Conservation (phyloP, 2,329 filamentous ascomycete genomes). For the Emmonsiellopsis sp. region DNA sequence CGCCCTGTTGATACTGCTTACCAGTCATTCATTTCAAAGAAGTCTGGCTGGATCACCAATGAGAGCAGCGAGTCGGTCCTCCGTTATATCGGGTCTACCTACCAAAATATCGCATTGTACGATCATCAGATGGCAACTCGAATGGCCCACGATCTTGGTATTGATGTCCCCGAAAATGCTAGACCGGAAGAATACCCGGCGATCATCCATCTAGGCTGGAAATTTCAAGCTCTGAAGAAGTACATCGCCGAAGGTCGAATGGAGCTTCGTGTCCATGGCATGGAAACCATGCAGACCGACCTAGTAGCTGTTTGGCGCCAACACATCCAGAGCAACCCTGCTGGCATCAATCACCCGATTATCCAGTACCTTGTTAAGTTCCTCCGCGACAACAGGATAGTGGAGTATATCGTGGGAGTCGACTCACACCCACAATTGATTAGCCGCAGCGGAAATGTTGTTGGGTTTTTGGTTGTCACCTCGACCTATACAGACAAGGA, state of each 20-base stretch:
- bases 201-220: conserved; percentile 50
- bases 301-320: conserved; percentile 59
- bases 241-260: conserved; percentile 79
- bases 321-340: conserved; percentile 39
- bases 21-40: conserved; percentile 33
- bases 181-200: conserved; percentile 20
- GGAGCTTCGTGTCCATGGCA: conserved; percentile 75
- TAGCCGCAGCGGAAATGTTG: conserved; percentile 67
- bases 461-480: conserved; percentile 79
- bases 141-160: conserved; percentile 28
- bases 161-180: conserved; percentile 23
- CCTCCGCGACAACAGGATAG: conserved; percentile 59
- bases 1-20: conserved; percentile 27
- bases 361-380: conserved; percentile 61
- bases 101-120: conserved; percentile 22
- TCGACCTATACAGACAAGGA: conserved; percentile 61
- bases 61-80: conserved; percentile 33
- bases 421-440: conserved; percentile 91
- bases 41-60: conserved; percentile 32
- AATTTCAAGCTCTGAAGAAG: conserved; percentile 57
- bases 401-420: conserved; percentile 80
- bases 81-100: conserved; percentile 22
- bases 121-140: conserved; percentile 24
- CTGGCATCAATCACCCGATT: conserved; percentile 42
- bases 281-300: conserved; percentile 62